Conservation (phyloP, 495 filamentous ascomycete genomes). For the Aspergillus panamensis region DNA sequence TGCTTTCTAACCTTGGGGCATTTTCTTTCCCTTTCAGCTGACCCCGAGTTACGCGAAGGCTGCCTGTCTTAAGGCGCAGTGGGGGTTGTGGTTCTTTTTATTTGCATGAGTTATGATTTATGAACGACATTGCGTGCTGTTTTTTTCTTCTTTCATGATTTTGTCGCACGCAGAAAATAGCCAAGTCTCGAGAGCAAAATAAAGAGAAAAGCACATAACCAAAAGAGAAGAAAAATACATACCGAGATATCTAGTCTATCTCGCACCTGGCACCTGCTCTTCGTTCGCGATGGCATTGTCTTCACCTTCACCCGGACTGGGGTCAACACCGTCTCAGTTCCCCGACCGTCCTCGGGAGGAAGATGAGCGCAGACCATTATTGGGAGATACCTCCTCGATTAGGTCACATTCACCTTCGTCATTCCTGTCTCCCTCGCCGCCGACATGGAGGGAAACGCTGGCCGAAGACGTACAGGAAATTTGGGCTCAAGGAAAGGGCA, state of each 20-base stretch:
- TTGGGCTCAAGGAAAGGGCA: conserved; percentile 64
- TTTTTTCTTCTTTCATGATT: not conserved
- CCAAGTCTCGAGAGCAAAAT: not conserved
- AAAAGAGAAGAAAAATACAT: not conserved
- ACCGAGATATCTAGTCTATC: not conserved
- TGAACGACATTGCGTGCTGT: not conserved
- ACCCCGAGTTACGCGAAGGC: not conserved
- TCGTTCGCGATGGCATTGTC: not conserved
- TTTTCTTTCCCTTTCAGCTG: not conserved
- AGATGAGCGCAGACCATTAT: not conserved
- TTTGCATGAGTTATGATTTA: not conserved
- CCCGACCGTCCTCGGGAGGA: not conserved
- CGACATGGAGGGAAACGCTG: conserved; percentile 12
- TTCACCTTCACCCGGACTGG: not conserved
- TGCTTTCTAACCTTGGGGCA: not conserved
- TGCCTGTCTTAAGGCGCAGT: not conserved
- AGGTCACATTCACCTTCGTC: not conserved
- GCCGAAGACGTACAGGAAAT: conserved; percentile 18
- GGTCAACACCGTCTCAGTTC: not conserved
- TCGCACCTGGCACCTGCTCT: not conserved
- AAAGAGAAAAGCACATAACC: not conserved
- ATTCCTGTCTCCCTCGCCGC: not conserved
- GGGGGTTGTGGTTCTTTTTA: not conserved
- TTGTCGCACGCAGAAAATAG: not conserved
- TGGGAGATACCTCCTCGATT: not conserved